These are phyloP conservation scores for Pseudopediastrum boryanum DNA, from an alignment of 139 green algal genomes.

Conservation along the genomic window DNA sequence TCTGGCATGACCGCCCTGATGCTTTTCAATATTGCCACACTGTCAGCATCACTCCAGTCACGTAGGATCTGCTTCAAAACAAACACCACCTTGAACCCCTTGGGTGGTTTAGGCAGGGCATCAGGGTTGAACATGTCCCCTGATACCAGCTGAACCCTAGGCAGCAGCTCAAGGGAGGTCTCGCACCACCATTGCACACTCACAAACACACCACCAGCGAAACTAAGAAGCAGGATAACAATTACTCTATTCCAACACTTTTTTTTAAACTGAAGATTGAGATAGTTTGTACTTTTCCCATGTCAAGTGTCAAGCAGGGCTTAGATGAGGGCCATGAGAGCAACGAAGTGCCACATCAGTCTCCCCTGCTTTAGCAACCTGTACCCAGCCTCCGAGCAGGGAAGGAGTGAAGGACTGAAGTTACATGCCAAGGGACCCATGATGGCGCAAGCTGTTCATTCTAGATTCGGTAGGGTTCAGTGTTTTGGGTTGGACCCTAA, in stretches of 20 bases:
- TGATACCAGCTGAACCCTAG: conserved; percentile 13
- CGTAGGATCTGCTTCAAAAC: conserved; percentile 31
- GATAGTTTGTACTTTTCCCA: background rate
- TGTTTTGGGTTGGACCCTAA: no score
- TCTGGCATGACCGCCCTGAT: no score
- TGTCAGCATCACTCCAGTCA: conserved; percentile 28
- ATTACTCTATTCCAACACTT: no score
- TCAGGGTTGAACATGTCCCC: conserved; percentile 31
- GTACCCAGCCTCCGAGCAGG: no score
- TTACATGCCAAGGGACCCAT: no score
- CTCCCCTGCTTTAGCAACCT: no score
- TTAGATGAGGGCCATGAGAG: background rate
- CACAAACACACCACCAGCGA: background rate
- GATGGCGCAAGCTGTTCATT: no score
- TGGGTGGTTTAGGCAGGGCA: conserved; percentile 8
- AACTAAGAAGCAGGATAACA: background rate
- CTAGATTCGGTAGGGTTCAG: no score
- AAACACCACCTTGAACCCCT: background rate
- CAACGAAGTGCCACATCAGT: no score
- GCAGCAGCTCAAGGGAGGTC: background rate
- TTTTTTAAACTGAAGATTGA: background rate
- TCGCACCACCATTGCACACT: background rate
- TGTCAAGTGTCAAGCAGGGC: background rate
- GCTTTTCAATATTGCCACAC: conserved; percentile 6
- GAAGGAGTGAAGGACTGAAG: no score